Evolutionary conservation across 2,329 filamentous ascomycete species (phyloP).

Genomic region (Talaromyces sp.): DNA sequence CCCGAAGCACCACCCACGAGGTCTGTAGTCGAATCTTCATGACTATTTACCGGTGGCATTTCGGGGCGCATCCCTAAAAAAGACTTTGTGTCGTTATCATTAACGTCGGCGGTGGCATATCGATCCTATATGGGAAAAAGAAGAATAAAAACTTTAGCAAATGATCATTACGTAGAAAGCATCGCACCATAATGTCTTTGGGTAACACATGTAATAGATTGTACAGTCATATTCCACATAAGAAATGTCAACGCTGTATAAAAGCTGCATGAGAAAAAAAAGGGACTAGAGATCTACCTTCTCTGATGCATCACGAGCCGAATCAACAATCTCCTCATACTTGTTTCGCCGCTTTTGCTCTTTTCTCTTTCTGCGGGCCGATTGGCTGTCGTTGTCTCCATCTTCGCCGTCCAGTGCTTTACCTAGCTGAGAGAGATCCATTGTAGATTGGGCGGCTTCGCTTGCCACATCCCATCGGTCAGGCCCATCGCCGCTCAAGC

Average conservation of each 20-base stretch:
- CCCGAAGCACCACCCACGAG: constrained; percentile 45
- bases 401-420: constrained; percentile 42
- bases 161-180: constrained; percentile 25
- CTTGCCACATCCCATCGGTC: constrained; percentile 22
- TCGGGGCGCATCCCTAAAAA: constrained; percentile 65
- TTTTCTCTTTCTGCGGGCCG: constrained; percentile 32
- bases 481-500: constrained; percentile 36
- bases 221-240: constrained; percentile 15
- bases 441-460: constrained; percentile 49
- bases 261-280: constrained; percentile 1
- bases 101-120: constrained; percentile 32
- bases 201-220: constrained; percentile 18
- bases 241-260: constrained; percentile 12
- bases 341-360: constrained; percentile 36
- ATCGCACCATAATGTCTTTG: constrained; percentile 18
- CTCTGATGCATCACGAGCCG: constrained; percentile 31
- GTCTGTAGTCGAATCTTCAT: constrained; percentile 7
- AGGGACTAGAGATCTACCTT: constrained; percentile 37
- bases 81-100: constrained; percentile 48
- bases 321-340: constrained; percentile 38
- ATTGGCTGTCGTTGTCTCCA: constrained; percentile 36
- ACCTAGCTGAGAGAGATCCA: constrained; percentile 49
- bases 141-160: constrained; percentile 31
- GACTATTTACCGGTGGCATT: constrained; percentile 48
- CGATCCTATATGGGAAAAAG: constrained; percentile 34